Evolutionary conservation across 2,329 filamentous ascomycete genomes (phyloP).

Genomic region (Diaporthe vaccinii): DNA sequence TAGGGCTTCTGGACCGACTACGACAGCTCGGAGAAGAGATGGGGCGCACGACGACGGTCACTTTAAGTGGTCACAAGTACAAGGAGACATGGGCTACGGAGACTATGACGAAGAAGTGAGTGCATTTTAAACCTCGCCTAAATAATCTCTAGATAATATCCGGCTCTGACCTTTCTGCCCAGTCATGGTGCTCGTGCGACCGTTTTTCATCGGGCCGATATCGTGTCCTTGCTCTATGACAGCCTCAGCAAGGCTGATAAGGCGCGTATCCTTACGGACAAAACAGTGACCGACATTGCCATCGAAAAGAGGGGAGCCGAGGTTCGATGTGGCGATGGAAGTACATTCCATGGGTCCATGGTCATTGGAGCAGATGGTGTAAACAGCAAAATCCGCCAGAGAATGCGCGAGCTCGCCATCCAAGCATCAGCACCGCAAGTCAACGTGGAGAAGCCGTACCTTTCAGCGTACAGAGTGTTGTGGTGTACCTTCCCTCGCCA

Average conservation of each 20-base stretch:
- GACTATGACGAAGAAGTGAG: not conserved
- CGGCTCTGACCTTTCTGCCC: not conserved
- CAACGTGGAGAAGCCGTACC: constrained; percentile 49
- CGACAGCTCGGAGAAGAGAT: constrained; percentile 21
- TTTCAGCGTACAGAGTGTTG: constrained; percentile 50
- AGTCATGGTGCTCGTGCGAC: constrained; percentile 12
- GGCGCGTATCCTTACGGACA: not conserved
- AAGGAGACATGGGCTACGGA: constrained; percentile 5
- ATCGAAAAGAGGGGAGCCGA: not conserved
- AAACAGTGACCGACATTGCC: constrained; percentile 15
- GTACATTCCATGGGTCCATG: constrained; percentile 50
- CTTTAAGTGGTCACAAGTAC: not conserved
- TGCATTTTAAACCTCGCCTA: accelerated
- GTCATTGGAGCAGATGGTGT: constrained; percentile 59
- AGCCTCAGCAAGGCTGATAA: constrained; percentile 12
- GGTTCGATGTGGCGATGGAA: constrained; percentile 28
- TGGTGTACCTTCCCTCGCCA: constrained; percentile 51
- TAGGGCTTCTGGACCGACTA: constrained; percentile 51
- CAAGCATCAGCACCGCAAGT: constrained; percentile 21
- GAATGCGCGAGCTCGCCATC: constrained; percentile 51
- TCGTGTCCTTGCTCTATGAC: constrained; percentile 19
- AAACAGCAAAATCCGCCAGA: constrained; percentile 53
- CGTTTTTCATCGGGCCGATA: constrained; percentile 33
- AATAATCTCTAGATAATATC: accelerated
- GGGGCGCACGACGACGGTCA: not conserved